A percentile compares a stretch with the other conserved stretches of the same genome.
phyloP scores from a whole-genome alignment of 495 filamentous ascomycete species.

The Collariella sp. region DNA sequence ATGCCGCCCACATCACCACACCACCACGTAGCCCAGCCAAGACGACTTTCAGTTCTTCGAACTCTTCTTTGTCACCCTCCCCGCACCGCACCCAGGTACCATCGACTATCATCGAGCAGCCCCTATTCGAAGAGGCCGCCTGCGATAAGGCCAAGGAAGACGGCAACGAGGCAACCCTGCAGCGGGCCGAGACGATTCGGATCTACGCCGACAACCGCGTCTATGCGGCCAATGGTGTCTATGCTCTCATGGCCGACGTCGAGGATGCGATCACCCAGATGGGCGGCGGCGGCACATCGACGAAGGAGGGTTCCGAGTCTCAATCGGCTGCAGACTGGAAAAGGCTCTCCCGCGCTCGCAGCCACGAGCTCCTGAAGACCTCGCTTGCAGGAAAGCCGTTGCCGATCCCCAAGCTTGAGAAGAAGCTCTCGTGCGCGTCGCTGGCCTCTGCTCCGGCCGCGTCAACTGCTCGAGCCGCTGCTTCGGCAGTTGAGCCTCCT shows the following conservation, averaged over 20 bases:
- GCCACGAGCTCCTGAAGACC: slow-evolving; percentile 32
- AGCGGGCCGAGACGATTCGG: slow-evolving; percentile 52
- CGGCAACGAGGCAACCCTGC: slow-evolving; percentile 16
- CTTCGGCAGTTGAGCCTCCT: background rate
- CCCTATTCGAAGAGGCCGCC: slow-evolving; percentile 31
- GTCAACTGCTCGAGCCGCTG: background rate
- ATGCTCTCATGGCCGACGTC: slow-evolving; percentile 52
- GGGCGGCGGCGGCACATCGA: slow-evolving; percentile 22
- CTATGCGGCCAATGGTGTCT: slow-evolving; percentile 55
- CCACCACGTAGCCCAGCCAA: slow-evolving; percentile 42
- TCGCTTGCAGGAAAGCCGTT: slow-evolving; percentile 12
- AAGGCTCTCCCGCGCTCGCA: slow-evolving; percentile 30
- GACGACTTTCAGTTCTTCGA: slow-evolving; percentile 21
- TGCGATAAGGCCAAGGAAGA: slow-evolving; percentile 18
- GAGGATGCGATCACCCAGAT: slow-evolving; percentile 51
- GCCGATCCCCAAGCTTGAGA: slow-evolving; percentile 14
- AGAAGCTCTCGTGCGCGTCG: slow-evolving; percentile 18
- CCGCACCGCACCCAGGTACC: slow-evolving; percentile 41
- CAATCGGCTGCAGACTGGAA: slow-evolving; percentile 23
- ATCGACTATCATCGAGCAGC: slow-evolving; percentile 40
- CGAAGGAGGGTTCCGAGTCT: slow-evolving; percentile 4
- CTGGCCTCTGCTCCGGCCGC: slow-evolving; percentile 12
- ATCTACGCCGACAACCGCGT: slow-evolving; percentile 59
- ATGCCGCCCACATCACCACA: slow-evolving; percentile 35
- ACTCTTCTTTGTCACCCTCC: slow-evolving; percentile 29